Evolutionary conservation across 345 rosid genomes (phyloP).

Genomic region (Populus deltoides): DNA sequence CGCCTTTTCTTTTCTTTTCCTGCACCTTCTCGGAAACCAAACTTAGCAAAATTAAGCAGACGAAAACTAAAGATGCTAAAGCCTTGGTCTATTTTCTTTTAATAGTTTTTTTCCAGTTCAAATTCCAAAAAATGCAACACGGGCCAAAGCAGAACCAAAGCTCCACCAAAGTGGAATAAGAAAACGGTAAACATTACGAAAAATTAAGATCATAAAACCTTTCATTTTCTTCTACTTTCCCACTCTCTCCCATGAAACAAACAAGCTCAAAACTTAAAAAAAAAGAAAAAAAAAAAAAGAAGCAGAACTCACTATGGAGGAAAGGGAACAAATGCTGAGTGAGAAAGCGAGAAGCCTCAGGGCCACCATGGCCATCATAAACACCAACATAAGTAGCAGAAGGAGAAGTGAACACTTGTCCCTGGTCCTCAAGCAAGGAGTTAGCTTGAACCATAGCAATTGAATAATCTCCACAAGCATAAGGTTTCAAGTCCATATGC

Average conservation of each 20-base stretch:
- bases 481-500: slow-evolving; percentile 56
- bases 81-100: not conserved
- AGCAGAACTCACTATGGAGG: slow-evolving; percentile 37
- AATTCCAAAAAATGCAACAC: not conserved
- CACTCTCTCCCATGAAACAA: not conserved
- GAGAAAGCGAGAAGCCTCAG: slow-evolving; percentile 62
- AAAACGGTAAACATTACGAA: not conserved
- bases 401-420: slow-evolving; percentile 60
- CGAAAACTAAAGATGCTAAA: not conserved
- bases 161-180: not conserved
- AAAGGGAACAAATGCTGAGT: slow-evolving; percentile 41
- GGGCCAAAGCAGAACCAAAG: not conserved
- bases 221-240: too few species aligned
- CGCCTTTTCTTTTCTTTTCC: not conserved
- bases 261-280: not conserved
- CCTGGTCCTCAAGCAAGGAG: slow-evolving; percentile 59
- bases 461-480: slow-evolving; percentile 58
- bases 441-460: slow-evolving; percentile 68
- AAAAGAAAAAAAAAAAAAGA: not conserved
- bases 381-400: slow-evolving; percentile 62
- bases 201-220: not conserved
- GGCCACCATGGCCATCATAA: slow-evolving; percentile 77
- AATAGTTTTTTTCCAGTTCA: not conserved
- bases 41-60: not conserved
- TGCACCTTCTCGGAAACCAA: not conserved